These are phyloP conservation scores for Globisporangium heterothallicum DNA, from an alignment of 352 stramenopile genomes.

Conservation along the genomic window DNA sequence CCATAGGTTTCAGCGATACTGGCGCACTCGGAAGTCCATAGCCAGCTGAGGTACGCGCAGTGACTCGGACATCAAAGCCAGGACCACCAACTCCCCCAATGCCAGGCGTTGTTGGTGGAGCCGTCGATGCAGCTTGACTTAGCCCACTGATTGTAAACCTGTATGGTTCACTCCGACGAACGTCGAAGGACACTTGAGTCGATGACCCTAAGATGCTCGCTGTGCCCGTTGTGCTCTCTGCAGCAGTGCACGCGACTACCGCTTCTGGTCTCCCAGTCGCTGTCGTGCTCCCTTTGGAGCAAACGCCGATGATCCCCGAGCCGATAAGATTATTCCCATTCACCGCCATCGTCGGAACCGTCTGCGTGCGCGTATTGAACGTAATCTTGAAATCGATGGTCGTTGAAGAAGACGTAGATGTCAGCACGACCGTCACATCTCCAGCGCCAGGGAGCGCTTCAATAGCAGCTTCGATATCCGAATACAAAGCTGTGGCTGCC, in stretches of 20 bases:
- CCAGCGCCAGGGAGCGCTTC: constrained; percentile 72
- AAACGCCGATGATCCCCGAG: constrained; percentile 39
- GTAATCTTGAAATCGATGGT: constrained; percentile 47
- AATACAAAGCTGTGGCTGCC: constrained; percentile 43
- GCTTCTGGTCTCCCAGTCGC: constrained; percentile 25
- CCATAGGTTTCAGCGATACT: constrained; percentile 85
- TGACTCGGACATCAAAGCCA: constrained; percentile 61
- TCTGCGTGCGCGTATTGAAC: constrained; percentile 42
- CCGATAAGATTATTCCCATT: constrained; percentile 29
- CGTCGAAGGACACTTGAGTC: constrained; percentile 40
- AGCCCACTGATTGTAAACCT: constrained; percentile 46
- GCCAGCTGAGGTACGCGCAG: constrained; percentile 53
- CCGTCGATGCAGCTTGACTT: constrained; percentile 26
- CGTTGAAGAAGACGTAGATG: constrained; percentile 14
- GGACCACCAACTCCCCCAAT: constrained; percentile 27
- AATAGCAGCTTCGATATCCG: constrained; percentile 74
- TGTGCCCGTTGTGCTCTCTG: constrained; percentile 38
- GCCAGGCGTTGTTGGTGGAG: constrained; percentile 24
- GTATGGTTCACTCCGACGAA: constrained; percentile 43
- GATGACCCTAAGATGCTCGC: constrained; percentile 28
- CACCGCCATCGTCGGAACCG: constrained; percentile 30
- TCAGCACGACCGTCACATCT: constrained; percentile 63
- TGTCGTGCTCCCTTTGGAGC: constrained; percentile 27
- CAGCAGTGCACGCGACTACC: constrained; percentile 36
- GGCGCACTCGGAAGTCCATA: constrained; percentile 53